These are phyloP conservation scores for Salisapilia sapeloensis DNA, from an alignment of 352 stramenopile species.

Conservation along the genomic window DNA sequence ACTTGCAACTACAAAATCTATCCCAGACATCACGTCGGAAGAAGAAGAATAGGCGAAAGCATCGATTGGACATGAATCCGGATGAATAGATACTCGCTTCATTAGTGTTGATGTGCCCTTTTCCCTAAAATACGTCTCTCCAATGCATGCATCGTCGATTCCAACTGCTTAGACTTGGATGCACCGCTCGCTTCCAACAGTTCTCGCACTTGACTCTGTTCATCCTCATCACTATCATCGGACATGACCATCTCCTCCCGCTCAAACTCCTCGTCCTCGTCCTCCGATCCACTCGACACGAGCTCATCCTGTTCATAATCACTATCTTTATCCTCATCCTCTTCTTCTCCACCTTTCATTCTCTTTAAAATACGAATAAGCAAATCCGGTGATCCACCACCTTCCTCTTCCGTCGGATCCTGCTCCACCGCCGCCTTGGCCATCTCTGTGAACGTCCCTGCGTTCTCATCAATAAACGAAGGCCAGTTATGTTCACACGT, in stretches of 20 bases:
- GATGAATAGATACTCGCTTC: conserved; percentile 1
- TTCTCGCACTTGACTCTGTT: conserved; percentile 13
- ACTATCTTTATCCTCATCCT: conserved; percentile 52
- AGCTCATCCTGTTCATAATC: conserved; percentile 77
- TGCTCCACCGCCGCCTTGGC: conserved; percentile 5
- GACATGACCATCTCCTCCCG: conserved; percentile 62
- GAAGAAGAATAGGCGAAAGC: conserved; percentile 11
- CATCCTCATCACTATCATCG: conserved; percentile 32
- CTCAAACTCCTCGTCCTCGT: conserved; percentile 54
- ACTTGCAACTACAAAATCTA: conserved; percentile 58
- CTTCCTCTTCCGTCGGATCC: neutral
- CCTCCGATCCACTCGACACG: conserved; percentile 50
- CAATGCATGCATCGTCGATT: conserved; percentile 35
- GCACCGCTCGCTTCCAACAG: conserved; percentile 1
- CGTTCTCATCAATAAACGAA: conserved; percentile 38
- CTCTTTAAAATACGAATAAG: neutral
- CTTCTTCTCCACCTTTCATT: conserved; percentile 10
- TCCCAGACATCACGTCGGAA: conserved; percentile 28
- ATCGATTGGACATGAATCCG: conserved; percentile 2
- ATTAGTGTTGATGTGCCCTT: conserved; percentile 3
- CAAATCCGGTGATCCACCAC: neutral
- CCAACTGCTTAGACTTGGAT: conserved; percentile 10
- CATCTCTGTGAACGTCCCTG: conserved; percentile 6
- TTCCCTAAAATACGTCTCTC: conserved; percentile 52
- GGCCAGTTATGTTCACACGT: conserved; percentile 78